Evolutionary conservation across 2,329 filamentous ascomycete species (phyloP), one percentile per base, ranked within the genome.

Genomic region (Diaporthe amygdali): DNA sequence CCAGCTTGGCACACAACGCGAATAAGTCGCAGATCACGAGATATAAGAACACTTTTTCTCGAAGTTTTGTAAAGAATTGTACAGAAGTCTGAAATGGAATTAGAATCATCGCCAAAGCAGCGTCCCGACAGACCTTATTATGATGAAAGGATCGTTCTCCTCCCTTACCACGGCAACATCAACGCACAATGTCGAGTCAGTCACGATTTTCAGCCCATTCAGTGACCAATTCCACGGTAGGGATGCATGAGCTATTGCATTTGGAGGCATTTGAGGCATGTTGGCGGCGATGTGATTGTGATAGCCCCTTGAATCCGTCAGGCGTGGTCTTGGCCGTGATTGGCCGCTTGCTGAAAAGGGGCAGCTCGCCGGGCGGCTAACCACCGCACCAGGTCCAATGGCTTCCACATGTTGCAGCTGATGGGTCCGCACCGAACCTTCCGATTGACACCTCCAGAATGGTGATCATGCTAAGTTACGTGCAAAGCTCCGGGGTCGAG

Each of bases 241-340:
- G n/a, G 10, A 39, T 17, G 51, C 22, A 34, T 17, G 54, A 30
- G 39, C 66, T 56, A 49, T 56, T 49, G 20, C 46, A 59, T 27
- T 32, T 41, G 39, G 46, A 27, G 8, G 30, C 59, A 49, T 0
- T 25, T 2, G 30, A 59, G 30, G n/a, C 39, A 49, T 25, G 41
- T 59, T 68, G 66, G 66, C 41, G 52, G 66, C 46, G 41, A 59
- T 68, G 66, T 68, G 66, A 59, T 59, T 56, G 66, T 68, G 52
- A 68, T 37, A 49, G 54, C 52, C 66, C 51, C 66, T 68, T 56
- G n/a, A 47, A 68, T 54, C 41, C 37, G 32, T 51, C 46, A 47
- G 27, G 30, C 66, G 12, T n/a, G 44, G 41, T 37, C n/a, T 20
- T 32, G 22, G 27, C 30, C 46, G 22, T 49, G 52, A 68, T 68